phyloP scores from a whole-genome alignment of 2,329 filamentous ascomycete genomes.

The Fonsecaea erecta region DNA sequence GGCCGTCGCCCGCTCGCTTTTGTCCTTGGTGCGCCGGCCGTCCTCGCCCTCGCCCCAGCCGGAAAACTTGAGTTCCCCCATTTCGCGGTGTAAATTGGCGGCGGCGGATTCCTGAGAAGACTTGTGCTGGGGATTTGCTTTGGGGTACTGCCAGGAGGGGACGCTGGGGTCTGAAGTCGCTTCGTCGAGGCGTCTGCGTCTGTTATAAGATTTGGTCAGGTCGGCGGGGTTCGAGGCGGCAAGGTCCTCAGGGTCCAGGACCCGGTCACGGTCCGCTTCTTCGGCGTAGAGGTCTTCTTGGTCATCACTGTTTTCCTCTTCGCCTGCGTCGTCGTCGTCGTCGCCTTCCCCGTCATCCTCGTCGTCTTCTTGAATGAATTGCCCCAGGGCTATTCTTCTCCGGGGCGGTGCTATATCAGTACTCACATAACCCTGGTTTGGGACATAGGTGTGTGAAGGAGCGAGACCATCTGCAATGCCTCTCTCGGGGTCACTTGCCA shows the following conservation, averaged over 20 bases:
- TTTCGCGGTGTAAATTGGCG: slow-evolving; percentile 63
- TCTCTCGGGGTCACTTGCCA: slow-evolving; percentile 11
- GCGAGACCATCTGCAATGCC: slow-evolving; percentile 51
- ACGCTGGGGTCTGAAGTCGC: slow-evolving; percentile 51
- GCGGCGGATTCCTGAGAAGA: slow-evolving; percentile 73
- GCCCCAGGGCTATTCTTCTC: slow-evolving; percentile 39
- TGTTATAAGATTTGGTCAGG: slow-evolving; percentile 85
- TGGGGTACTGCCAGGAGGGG: slow-evolving; percentile 64
- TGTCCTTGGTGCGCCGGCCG: slow-evolving; percentile 59
- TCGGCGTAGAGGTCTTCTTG: slow-evolving; percentile 50
- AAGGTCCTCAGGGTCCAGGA: slow-evolving; percentile 60
- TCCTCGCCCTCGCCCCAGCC: slow-evolving; percentile 44
- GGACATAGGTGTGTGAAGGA: slow-evolving; percentile 55
- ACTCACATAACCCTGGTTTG: slow-evolving; percentile 55
- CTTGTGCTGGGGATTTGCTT: slow-evolving; percentile 79
- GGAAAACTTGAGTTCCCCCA: slow-evolving; percentile 82
- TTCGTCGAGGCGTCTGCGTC: slow-evolving; percentile 72
- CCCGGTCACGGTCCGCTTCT: slow-evolving; percentile 63
- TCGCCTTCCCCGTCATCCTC: slow-evolving; percentile 46
- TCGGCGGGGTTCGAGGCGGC: slow-evolving; percentile 65
- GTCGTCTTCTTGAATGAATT: slow-evolving; percentile 39
- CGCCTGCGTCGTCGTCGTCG: slow-evolving; percentile 53
- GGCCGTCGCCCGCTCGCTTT: slow-evolving; percentile 88
- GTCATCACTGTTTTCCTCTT: slow-evolving; percentile 50
- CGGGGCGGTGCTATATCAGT: slow-evolving; percentile 39